Base-by-base conservation (phyloP, 2,329 filamentous ascomycete genomes). In the Aspergillus calidoustus region DNA sequence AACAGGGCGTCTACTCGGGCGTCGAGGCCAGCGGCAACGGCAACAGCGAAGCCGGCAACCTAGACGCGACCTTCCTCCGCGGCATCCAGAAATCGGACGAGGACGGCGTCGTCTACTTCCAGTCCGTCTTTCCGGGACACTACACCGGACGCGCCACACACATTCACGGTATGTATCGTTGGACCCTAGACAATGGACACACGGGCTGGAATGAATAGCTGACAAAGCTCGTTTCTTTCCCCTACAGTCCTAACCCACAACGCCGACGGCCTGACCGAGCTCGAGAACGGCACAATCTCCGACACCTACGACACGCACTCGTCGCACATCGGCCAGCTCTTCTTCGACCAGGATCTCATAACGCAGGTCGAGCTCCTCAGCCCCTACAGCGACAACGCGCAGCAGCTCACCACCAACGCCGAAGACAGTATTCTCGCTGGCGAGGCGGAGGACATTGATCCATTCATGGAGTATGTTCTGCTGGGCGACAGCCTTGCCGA, bases 311-410 rank as follows among this genome's bases (percentile, higher is more conserved):
- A 65, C 15, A 23, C 73, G 13, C 79, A 76, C 54, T 81, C 85
- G 60, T 82, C 83, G 7, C 87, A 90, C 75, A 81, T 89, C 44
- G 87, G 87, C 19, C 87, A 91, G 72, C 70, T 87, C 54, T 90
- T 87, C 80, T 87, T 87, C 60, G 86, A 90, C 72, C 83, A 89
- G 71, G 78, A 80, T 64, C 81, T 90, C 9, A 82, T 86, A 66
- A 68, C 68, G 30, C 15, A 54, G 11, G 53, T 4, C 38, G 81
- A 85, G 63, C 72, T 72, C 5, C 77, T 75, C 1, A 64, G 71
- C 2, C 82, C 83, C 1, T 69, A 69, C 60, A 66, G 58, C 60
- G 63, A 62, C 11, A 69, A 68, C 54, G 66, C 56, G 1, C 54
- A 68, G 31, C 41, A 31, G 1, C 58, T 66, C 2, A 63, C 62